A percentile compares a stretch with the other conserved stretches of the same genome.
These are phyloP conservation scores for Ottelia alismoides DNA, from an alignment of 106 monocot species.

Conservation along the genomic window DNA sequence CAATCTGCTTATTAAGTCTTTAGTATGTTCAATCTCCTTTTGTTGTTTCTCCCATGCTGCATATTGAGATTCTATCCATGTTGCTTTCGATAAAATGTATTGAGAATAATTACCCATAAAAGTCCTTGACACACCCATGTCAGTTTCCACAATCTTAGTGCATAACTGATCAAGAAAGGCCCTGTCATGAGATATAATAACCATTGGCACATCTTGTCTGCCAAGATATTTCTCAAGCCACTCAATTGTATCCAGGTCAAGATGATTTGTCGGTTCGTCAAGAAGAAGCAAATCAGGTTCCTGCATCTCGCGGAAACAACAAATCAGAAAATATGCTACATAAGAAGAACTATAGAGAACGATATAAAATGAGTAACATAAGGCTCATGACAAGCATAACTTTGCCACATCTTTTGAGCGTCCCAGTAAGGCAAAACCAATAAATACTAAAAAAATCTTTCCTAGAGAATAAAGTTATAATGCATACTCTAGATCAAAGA, in stretches of 20 bases:
- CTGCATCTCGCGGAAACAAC: no score
- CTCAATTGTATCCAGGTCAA: conserved; percentile 97
- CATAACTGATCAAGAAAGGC: conserved; percentile 92
- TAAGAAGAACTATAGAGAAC: no score
- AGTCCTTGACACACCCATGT: conserved; percentile 88
- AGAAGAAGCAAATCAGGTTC: conserved; percentile 97
- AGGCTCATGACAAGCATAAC: no score
- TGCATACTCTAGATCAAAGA: no score
- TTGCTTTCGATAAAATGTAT: conserved; percentile 66
- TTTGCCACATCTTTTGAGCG: no score
- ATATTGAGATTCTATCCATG: conserved; percentile 71
- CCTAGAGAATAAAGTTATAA: no score
- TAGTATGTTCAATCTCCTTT: conserved; percentile 91
- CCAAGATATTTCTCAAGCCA: conserved; percentile 89
- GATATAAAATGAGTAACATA: no score
- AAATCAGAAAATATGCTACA: no score
- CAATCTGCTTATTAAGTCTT: conserved; percentile 82
- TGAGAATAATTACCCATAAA: conserved; percentile 88
- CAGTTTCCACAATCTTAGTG: conserved; percentile 95
- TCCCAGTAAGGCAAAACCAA: no score
- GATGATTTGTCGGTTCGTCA: conserved; percentile 97
- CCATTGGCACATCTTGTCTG: conserved; percentile 92
- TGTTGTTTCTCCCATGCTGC: conserved; percentile 98
- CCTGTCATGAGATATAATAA: conserved; percentile 95
- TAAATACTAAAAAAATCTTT: neutral